These are phyloP conservation scores for Cyclanthera cordifolia DNA, from an alignment of 306 rosid species.

Conservation along the genomic window DNA sequence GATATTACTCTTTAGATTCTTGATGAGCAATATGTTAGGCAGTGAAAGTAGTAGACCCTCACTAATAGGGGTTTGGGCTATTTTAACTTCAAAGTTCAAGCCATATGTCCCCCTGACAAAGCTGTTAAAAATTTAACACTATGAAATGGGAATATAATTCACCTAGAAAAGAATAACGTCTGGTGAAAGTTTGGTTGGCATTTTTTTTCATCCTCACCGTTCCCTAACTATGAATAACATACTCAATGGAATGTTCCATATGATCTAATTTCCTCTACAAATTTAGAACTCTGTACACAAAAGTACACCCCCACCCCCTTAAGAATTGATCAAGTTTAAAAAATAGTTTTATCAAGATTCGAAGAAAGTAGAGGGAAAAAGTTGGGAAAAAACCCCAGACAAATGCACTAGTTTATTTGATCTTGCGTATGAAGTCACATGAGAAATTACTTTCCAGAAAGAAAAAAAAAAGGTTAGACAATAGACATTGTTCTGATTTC, in stretches of 20 bases:
- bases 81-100: conserved; percentile 92
- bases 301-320: background rate
- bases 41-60: conserved; percentile 66
- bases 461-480: background rate
- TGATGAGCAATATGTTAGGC: conserved; percentile 65
- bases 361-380: background rate
- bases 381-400: background rate
- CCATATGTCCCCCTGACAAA: conserved; percentile 99
- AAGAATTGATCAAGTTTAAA: background rate
- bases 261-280: background rate
- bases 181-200: conserved; percentile 11
- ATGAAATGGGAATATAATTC: conserved; percentile 25
- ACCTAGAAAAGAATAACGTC: conserved; percentile 14
- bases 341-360: background rate
- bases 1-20: conserved; percentile 53
- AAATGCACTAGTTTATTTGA: background rate
- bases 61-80: conserved; percentile 88
- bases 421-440: background rate
- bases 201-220: conserved; percentile 23
- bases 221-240: background rate
- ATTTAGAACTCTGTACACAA: background rate
- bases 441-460: background rate
- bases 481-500: background rate
- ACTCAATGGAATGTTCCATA: background rate
- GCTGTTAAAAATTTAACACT: conserved; percentile 66